These are phyloP conservation scores for Moelleriella libera DNA, from an alignment of 2,329 filamentous ascomycete species.

Conservation along the genomic window DNA sequence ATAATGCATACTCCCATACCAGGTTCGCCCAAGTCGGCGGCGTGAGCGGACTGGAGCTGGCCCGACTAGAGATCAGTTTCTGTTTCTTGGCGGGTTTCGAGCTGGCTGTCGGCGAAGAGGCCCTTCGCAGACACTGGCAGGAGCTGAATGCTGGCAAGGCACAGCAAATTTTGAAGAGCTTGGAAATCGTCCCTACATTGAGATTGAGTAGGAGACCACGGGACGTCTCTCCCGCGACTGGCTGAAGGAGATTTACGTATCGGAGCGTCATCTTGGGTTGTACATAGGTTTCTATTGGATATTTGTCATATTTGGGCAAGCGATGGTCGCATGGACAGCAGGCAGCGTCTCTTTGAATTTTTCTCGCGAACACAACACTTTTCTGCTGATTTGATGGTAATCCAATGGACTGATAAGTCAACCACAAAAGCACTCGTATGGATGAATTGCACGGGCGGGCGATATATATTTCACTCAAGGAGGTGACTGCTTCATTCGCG, in stretches of 20 bases:
- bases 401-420: too few relatives aligned
- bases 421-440: too few relatives aligned
- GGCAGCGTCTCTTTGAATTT: too few relatives aligned
- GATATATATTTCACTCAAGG: too few relatives aligned
- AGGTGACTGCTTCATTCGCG: too few relatives aligned
- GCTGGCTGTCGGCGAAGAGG: conserved; percentile 37
- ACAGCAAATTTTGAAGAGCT: conserved; percentile 9
- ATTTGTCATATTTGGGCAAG: too few relatives aligned
- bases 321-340: too few relatives aligned
- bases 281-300: not conserved
- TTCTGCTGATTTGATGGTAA: too few relatives aligned
- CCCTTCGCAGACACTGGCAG: conserved; percentile 18
- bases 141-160: conserved; percentile 15
- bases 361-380: too few relatives aligned
- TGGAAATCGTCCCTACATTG: conserved; percentile 14
- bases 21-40: conserved; percentile 81
- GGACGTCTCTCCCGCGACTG: conserved; percentile 3
- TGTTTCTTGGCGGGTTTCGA: conserved; percentile 81
- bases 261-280: not conserved
- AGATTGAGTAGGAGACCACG: conserved; percentile 9
- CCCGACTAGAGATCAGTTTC: conserved; percentile 76
- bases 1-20: conserved; percentile 72
- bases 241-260: not conserved
- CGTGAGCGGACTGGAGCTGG: conserved; percentile 68
- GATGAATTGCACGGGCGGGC: too few relatives aligned